Percentiles rank a stretch among this genome's conserved stretches.
Evolutionary conservation across 2,329 filamentous ascomycete species (phyloP).

Genomic region (Chaetomiaceae sp.): DNA sequence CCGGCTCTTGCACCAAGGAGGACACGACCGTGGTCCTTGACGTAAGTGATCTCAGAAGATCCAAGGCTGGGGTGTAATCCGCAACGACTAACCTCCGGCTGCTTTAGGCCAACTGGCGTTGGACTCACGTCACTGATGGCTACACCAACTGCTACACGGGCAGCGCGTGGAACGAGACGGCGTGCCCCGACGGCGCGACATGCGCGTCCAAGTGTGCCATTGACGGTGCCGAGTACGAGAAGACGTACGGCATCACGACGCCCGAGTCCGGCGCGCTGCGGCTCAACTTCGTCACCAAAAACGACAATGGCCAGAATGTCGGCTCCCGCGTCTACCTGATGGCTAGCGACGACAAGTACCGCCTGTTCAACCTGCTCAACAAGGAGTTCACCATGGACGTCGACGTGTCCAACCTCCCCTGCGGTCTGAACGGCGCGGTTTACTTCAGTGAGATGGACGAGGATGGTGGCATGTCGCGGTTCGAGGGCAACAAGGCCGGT

Average conservation of each 20-base stretch:
- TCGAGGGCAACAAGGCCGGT: slow-evolving; percentile 43
- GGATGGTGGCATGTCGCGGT: slow-evolving; percentile 48
- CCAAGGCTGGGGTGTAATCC: too few relatives aligned
- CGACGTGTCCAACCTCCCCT: slow-evolving; percentile 57
- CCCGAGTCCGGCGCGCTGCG: slow-evolving; percentile 41
- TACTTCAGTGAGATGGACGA: slow-evolving; percentile 55
- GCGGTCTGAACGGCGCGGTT: slow-evolving; percentile 60
- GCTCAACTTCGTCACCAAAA: slow-evolving; percentile 50
- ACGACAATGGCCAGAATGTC: slow-evolving; percentile 36
- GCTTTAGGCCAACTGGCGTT: slow-evolving; percentile 46
- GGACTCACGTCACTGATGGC: slow-evolving; percentile 41
- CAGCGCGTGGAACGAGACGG: slow-evolving; percentile 32
- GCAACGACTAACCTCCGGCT: not conserved
- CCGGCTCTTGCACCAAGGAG: slow-evolving; percentile 41
- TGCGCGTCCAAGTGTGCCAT: slow-evolving; percentile 44
- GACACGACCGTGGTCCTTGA: slow-evolving; percentile 46
- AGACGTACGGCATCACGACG: slow-evolving; percentile 46
- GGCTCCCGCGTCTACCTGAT: slow-evolving; percentile 54
- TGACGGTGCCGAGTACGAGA: slow-evolving; percentile 43
- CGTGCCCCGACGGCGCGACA: slow-evolving; percentile 39
- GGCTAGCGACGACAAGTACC: slow-evolving; percentile 50
- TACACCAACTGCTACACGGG: slow-evolving; percentile 47
- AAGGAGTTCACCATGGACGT: slow-evolving; percentile 62
- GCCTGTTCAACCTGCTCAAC: slow-evolving; percentile 55
- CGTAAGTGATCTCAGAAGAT: slow-evolving; percentile 22